Conservation (phyloP, 768 basidiomycete species). For the Multifurca ochricompacta region DNA sequence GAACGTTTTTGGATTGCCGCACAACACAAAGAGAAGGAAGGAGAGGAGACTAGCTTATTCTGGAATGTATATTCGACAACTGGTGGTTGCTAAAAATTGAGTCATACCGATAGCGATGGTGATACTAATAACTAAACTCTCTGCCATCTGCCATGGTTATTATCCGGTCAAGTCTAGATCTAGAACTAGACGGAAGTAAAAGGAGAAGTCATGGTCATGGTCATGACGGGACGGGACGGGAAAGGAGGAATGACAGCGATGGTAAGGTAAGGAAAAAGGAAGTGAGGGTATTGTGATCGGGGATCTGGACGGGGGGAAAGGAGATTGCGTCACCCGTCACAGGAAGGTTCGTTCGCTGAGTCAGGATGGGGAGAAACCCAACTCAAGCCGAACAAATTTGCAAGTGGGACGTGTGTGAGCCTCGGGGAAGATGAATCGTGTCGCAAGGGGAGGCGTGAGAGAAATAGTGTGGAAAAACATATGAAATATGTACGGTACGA, state of each 20-base stretch:
- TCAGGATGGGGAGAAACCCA: slow-evolving; percentile 2
- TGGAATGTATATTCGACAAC: slow-evolving; percentile 2
- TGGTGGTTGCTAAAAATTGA: not conserved
- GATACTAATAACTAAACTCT: too few relatives aligned
- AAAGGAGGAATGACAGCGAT: slow-evolving; percentile 2
- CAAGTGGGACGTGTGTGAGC: slow-evolving; percentile 13
- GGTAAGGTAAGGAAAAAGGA: slow-evolving; percentile 14
- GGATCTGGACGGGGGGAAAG: slow-evolving; percentile 13
- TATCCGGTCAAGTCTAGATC: not conserved
- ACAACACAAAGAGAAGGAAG: slow-evolving; percentile 6
- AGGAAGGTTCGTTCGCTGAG: slow-evolving; percentile 14
- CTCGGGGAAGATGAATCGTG: slow-evolving; percentile 12
- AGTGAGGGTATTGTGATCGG: slow-evolving; percentile 19
- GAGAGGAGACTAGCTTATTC: slow-evolving; percentile 2
- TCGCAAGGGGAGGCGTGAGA: slow-evolving; percentile 17
- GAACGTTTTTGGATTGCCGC: slow-evolving; percentile 14
- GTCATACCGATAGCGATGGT: too few relatives aligned
- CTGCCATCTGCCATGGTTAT: too few relatives aligned
- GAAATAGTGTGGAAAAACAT: slow-evolving; percentile 8
- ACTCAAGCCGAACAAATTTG: slow-evolving; percentile 5
- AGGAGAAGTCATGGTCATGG: not conserved
- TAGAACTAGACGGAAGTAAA: slow-evolving; percentile 10
- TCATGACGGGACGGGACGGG: too few relatives aligned
- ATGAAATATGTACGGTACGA: too few relatives aligned
- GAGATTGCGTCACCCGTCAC: slow-evolving; percentile 15